Base-by-base conservation (phyloP, 2,329 filamentous ascomycete species). In the Sclerotinia trifoliorum region DNA sequence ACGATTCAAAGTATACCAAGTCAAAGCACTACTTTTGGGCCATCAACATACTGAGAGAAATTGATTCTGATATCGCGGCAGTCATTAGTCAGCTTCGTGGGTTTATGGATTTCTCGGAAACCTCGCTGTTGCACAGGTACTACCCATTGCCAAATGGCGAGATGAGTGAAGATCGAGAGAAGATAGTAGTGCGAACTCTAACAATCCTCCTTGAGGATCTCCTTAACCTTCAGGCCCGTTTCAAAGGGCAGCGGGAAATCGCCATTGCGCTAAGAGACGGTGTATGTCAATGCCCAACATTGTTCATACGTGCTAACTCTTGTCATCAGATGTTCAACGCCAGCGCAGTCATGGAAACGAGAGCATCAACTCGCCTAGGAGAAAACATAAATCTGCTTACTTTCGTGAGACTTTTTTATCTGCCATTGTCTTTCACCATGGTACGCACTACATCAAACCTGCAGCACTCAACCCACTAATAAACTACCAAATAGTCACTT, bases 71-170 rank as follows among this genome's bases (percentile, higher is more conserved):
- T 21, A 5, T 55, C 2, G 4, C 26, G 2, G 26, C 52, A 5
- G 26, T 55, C 0, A 32, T 35, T 11, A 5, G 8, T 10, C 26
- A 55, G 11, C 29, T 55, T 32, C 26, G 32, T 4, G 52, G 17
- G 5, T 35, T 55, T 26, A 55, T 55, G 19, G 26, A 35, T 2
- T 32, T 55, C 32, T 35, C 26, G 52, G 4, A 55, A 2, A 1
- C 21, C 1, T 55, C 29, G 2, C 8, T 0, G 0, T 0, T 32
- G 0, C 19, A 55, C 0, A 55, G 1, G 1, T 2, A 21, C 0
- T 55, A 6, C 8, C 52, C 29, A 32, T n/a, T 55, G 21, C 52
- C 29, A 19, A 26, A 32, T 6, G 52, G 52, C 0, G 13, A 3
- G 5, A 55, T 21, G 21, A 32, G 26, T 55, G 11, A 10, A 6